Base-by-base conservation (phyloP, 2,329 filamentous ascomycete species). In the Aspergillus unguis region DNA sequence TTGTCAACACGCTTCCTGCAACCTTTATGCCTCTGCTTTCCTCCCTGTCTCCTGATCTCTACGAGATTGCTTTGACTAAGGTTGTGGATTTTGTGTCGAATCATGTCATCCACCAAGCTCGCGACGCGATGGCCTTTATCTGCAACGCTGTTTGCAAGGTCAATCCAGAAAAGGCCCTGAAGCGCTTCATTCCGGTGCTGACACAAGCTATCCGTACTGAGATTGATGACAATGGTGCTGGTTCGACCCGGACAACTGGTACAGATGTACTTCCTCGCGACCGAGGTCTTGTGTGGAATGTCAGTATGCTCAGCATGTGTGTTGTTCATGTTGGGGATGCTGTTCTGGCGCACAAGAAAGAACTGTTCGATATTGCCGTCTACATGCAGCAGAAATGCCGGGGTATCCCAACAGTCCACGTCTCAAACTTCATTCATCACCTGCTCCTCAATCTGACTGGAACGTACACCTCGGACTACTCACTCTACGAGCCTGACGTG, bases 61-160 rank as follows among this genome's bases (percentile, higher is more conserved):
- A 95, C 64, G 94, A 97, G 64, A 83, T 94, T 67, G 90, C 90
- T 0, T 75, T 99, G 46, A 88, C 95, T 55, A 97, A 97, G 77
- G 85, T 99, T 62, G 88, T 91, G 2, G 84, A 89, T 31, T 99
- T 99, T 69, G 88, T 96, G 27, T 86, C 88, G 1, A 89, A 89
- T 58, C 94, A 97, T 74, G 94, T 99, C 44, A 92, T 99, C 17
- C 92, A 99, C 64, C 94, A 97, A 72, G 92, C 94, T 48, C 81
- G 92, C 59, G 94, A 99, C 77, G 92, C 94, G 6, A 96, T 99
- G 88, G 94, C 95, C 1, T 99, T 96, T 80, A 97, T 97, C 49
- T 89, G 92, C 73, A 97, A 96, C 71, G 89, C 90, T 0, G 80
- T 99, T 26, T 96, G 94, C 79, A 97, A 97, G 73, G 90, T 95